Conservation (phyloP, 139 green algal species). For the Deuterostichococcus epilithicus region DNA sequence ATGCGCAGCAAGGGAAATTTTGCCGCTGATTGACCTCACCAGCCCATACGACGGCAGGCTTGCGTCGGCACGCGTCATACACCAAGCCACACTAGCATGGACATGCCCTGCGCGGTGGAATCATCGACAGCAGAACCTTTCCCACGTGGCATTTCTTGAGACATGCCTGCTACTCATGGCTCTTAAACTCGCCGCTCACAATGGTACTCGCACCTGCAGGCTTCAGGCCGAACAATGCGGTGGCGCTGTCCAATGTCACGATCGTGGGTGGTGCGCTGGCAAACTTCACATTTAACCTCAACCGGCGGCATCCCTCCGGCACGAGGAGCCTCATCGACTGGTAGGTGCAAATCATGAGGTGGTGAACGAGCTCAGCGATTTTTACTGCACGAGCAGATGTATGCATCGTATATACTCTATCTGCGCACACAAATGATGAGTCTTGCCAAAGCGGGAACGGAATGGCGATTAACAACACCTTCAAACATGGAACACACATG, state of each 20-base stretch:
- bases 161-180: neutral
- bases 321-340: conserved; percentile 55
- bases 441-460: too few relatives aligned
- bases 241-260: conserved; percentile 63
- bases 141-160: neutral
- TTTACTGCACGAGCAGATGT: neutral
- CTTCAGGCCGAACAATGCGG: conserved; percentile 35
- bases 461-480: too few relatives aligned
- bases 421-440: too few relatives aligned
- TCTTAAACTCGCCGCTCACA: neutral
- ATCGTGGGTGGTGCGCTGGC: conserved; percentile 53
- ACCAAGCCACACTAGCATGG: neutral
- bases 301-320: conserved; percentile 31
- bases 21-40: too few relatives aligned
- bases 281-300: conserved; percentile 54
- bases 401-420: neutral
- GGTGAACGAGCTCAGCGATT: neutral
- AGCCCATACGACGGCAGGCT: neutral
- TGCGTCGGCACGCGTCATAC: neutral
- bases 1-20: too few relatives aligned
- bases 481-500: neutral
- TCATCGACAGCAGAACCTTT: neutral
- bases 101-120: neutral
- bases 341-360: neutral
- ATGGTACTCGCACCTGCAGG: conserved; percentile 3